Conservation (phyloP, 345 rosid genomes). For the Eucalyptus brandiana region DNA sequence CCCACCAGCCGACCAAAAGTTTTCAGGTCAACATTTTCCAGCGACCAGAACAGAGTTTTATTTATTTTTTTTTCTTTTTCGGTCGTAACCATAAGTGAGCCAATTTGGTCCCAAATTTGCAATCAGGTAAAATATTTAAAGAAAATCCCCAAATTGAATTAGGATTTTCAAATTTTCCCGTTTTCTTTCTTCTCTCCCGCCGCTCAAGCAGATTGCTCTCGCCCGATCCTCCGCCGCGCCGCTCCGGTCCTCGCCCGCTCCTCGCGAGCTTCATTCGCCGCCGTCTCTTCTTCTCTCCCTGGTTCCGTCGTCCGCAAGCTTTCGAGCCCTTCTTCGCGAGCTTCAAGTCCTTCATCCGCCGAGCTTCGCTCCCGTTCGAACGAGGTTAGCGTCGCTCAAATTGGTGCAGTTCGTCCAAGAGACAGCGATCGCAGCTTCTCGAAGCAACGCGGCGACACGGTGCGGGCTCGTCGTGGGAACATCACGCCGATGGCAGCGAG, state of each 20-base stretch:
- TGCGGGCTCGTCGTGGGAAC: background rate
- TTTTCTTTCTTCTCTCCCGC: background rate
- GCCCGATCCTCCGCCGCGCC: background rate
- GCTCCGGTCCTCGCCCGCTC: background rate
- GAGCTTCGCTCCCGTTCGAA: background rate
- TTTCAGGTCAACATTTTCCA: background rate
- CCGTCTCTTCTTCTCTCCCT: background rate
- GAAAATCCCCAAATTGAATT: background rate
- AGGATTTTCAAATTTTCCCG: background rate
- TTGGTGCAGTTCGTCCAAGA: background rate
- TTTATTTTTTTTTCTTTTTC: fast-evolving
- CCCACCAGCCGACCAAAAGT: background rate
- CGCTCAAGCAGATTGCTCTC: background rate
- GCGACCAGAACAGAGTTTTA: background rate
- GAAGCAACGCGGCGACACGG: background rate
- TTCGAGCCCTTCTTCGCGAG: background rate
- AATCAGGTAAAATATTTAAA: background rate
- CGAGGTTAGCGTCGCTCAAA: background rate
- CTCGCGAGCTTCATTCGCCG: background rate
- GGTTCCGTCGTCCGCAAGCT: background rate
- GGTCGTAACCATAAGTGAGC: background rate
- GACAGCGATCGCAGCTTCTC: background rate
- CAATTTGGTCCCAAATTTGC: background rate
- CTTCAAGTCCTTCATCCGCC: background rate
- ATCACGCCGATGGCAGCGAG: background rate